phyloP scores from a whole-genome alignment of 2,329 filamentous ascomycete genomes.

The Mycosphaerelloides madeirae region DNA sequence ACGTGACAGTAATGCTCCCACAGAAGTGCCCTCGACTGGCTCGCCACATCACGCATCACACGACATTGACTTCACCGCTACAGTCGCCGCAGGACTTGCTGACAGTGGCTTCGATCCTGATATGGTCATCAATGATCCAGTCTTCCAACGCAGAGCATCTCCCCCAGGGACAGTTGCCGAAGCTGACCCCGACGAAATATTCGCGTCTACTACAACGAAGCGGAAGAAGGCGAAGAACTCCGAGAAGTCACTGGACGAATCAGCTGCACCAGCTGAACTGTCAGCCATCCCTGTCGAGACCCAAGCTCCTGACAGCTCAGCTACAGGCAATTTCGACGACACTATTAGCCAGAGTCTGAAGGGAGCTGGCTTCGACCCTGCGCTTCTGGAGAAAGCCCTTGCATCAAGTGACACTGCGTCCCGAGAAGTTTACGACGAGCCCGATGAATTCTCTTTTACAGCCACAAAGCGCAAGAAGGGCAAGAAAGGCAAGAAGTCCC shows the following conservation, averaged over 20 bases:
- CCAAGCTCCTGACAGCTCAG: conserved; percentile 4
- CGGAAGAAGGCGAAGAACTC: conserved; percentile 34
- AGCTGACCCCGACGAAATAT: conserved; percentile 30
- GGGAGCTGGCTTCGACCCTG: conserved; percentile 32
- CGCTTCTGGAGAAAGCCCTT: conserved; percentile 35
- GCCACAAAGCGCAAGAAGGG: conserved; percentile 42
- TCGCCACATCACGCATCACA: conserved; percentile 13
- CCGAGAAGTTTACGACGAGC: conserved; percentile 20
- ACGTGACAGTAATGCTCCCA: neutral
- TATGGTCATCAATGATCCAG: conserved; percentile 41
- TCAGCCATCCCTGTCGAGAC: neutral
- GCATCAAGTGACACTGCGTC: conserved; percentile 28
- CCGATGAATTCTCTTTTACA: conserved; percentile 31
- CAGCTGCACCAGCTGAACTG: neutral
- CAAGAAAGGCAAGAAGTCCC: conserved; percentile 43
- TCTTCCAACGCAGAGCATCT: conserved; percentile 33
- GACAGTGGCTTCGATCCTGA: conserved; percentile 45
- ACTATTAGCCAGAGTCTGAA: conserved; percentile 34
- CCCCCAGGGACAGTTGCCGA: conserved; percentile 29
- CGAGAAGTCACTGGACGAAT: conserved; percentile 14
- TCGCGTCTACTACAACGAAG: conserved; percentile 25
- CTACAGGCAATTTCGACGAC: conserved; percentile 30
- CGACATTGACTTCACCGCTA: conserved; percentile 46
- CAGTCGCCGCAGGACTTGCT: conserved; percentile 43
- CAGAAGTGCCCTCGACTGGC: neutral